Percentiles rank a stretch among this genome's conserved stretches.
Evolutionary conservation across 164 flowering plant genomes (phyloP).

Genomic region (Annona cherimola): DNA sequence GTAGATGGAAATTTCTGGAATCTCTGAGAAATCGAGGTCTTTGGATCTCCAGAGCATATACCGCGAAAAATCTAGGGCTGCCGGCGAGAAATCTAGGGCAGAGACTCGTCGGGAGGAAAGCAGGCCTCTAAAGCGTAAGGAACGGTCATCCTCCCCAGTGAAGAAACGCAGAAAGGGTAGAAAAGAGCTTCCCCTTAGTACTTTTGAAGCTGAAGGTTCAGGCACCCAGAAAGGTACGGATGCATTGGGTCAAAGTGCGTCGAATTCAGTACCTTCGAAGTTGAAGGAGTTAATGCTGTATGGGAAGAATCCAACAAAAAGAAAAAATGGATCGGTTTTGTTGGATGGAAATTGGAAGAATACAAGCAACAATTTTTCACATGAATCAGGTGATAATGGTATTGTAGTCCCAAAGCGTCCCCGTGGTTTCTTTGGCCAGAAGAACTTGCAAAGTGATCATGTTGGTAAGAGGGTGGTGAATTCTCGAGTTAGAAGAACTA

Average conservation of each 20-base stretch:
- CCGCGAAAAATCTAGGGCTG: conserved; percentile 23
- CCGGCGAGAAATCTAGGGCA: conserved; percentile 8
- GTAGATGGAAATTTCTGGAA: conserved; percentile 67
- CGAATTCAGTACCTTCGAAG: conserved; percentile 14
- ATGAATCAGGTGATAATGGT: conserved; percentile 31
- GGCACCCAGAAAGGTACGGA: conserved; percentile 31
- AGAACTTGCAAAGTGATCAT: conserved; percentile 30
- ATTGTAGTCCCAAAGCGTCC: conserved; percentile 56
- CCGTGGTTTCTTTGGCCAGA: conserved; percentile 56
- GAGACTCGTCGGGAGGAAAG: conserved; percentile 1
- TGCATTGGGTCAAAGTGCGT: conserved; percentile 15
- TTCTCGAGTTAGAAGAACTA: conserved; percentile 2
- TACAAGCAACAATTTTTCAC: conserved; percentile 23
- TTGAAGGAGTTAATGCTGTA: conserved; percentile 8
- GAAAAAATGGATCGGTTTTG: conserved; percentile 5
- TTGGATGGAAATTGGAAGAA: conserved; percentile 8
- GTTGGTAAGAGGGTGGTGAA: conserved; percentile 14
- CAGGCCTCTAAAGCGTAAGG: conserved; percentile 26
- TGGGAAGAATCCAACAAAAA: conserved; percentile 9
- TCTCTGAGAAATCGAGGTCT: conserved; percentile 48
- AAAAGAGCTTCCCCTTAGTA: conserved; percentile 42
- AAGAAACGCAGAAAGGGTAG: conserved; percentile 39
- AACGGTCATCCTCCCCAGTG: conserved; percentile 17
- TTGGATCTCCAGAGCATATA: conserved; percentile 60
- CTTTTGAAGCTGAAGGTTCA: conserved; percentile 27